phyloP scores from a whole-genome alignment of 306 rosid genomes.

The Cucurbita moschata region DNA sequence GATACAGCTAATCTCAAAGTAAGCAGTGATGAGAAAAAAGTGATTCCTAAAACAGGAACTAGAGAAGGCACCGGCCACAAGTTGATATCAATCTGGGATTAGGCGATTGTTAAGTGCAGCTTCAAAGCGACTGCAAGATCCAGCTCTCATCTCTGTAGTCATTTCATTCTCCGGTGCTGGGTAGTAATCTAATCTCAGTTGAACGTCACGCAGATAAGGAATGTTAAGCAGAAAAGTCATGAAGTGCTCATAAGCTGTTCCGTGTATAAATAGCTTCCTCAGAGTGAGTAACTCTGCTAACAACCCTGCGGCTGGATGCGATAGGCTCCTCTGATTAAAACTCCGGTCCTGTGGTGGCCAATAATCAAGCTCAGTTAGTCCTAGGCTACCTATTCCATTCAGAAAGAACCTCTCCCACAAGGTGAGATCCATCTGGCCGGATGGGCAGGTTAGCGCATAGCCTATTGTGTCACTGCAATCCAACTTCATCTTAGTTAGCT shows the following conservation, averaged over 20 bases:
- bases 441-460: slow-evolving; percentile 57
- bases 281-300: slow-evolving; percentile 44
- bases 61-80: background rate
- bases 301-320: slow-evolving; percentile 69
- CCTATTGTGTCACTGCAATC: slow-evolving; percentile 81
- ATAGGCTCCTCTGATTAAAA: slow-evolving; percentile 65
- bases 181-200: slow-evolving; percentile 64
- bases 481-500: slow-evolving; percentile 59
- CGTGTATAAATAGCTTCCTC: slow-evolving; percentile 80
- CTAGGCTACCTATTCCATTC: slow-evolving; percentile 43
- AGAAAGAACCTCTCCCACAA: slow-evolving; percentile 88
- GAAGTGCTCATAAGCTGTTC: slow-evolving; percentile 73
- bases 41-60: background rate
- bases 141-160: slow-evolving; percentile 88
- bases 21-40: background rate
- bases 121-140: slow-evolving; percentile 81
- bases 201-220: slow-evolving; percentile 57
- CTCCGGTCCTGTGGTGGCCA: slow-evolving; percentile 93
- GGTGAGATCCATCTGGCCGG: slow-evolving; percentile 78
- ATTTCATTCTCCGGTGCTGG: slow-evolving; percentile 82
- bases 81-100: slow-evolving; percentile 31
- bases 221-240: slow-evolving; percentile 51
- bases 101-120: slow-evolving; percentile 56
- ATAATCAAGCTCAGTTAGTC: slow-evolving; percentile 54
- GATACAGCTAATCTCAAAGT: slow-evolving; percentile 4